Evolutionary conservation across 2,329 filamentous ascomycete species (phyloP).

Genomic region (Claviceps monticola): DNA sequence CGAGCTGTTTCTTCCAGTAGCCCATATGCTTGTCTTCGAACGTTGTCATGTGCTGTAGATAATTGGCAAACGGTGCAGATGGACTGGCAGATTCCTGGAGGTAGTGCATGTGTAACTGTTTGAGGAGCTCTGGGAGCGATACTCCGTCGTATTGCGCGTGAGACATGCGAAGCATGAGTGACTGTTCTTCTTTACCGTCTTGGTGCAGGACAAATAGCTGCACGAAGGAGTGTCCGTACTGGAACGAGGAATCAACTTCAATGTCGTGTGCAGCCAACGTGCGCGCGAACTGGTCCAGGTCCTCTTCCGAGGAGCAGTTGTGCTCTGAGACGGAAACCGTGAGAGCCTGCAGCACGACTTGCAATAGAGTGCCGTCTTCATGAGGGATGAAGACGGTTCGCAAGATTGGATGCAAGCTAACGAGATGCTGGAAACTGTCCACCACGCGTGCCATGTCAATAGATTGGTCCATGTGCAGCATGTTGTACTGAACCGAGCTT

Average conservation of each 20-base stretch:
- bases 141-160: not conserved
- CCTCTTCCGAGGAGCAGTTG: slow-evolving; percentile 28
- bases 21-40: slow-evolving; percentile 26
- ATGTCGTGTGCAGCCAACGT: not conserved
- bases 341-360: slow-evolving; percentile 44
- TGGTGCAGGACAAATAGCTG: slow-evolving; percentile 45
- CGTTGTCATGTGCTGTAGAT: slow-evolving; percentile 31
- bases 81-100: slow-evolving; percentile 16
- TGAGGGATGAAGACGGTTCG: slow-evolving; percentile 49
- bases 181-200: not conserved
- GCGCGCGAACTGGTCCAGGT: slow-evolving; percentile 18
- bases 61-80: slow-evolving; percentile 28
- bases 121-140: slow-evolving; percentile 31
- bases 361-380: slow-evolving; percentile 32
- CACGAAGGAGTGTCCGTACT: slow-evolving; percentile 41
- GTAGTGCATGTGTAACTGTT: slow-evolving; percentile 41
- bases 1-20: slow-evolving; percentile 48
- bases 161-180: slow-evolving; percentile 17
- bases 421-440: slow-evolving; percentile 37
- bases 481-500: slow-evolving; percentile 49
- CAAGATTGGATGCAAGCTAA: slow-evolving; percentile 48
- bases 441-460: slow-evolving; percentile 36
- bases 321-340: slow-evolving; percentile 15
- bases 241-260: slow-evolving; percentile 22
- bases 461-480: slow-evolving; percentile 43